Conservation (phyloP, 805 yeast genomes). For the Barnettozyma vustinii region DNA sequence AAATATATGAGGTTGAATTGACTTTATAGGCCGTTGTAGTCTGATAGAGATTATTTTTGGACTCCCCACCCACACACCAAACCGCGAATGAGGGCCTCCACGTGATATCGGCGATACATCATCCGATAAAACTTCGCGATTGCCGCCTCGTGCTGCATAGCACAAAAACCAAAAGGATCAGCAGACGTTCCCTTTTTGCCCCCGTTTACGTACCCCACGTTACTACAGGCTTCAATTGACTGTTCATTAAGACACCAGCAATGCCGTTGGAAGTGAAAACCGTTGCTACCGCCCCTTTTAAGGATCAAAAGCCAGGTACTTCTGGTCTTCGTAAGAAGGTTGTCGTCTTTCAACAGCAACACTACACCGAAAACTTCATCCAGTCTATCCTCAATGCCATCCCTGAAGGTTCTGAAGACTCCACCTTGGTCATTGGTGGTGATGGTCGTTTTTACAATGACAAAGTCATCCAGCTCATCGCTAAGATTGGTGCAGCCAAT, state of each 20-base stretch:
- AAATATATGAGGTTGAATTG: too few species aligned
- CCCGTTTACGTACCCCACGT: background rate
- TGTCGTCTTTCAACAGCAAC: slow-evolving; percentile 64
- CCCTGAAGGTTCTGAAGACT: slow-evolving; percentile 76
- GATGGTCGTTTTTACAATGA: slow-evolving; percentile 93
- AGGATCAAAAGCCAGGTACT: slow-evolving; percentile 96
- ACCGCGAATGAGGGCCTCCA: background rate
- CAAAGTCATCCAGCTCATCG: slow-evolving; percentile 73
- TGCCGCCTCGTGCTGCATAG: background rate
- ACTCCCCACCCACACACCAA: too few species aligned
- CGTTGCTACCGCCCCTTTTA: slow-evolving; percentile 67
- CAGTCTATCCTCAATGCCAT: slow-evolving; percentile 82
- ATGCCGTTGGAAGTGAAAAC: slow-evolving; percentile 15
- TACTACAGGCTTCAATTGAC: too few species aligned
- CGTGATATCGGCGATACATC: background rate
- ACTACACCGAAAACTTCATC: slow-evolving; percentile 91
- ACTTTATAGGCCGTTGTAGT: too few species aligned
- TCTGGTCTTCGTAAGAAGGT: slow-evolving; percentile 95
- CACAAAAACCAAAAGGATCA: background rate
- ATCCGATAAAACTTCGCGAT: background rate
- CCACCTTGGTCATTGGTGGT: slow-evolving; percentile 90
- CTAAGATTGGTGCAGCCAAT: slow-evolving; percentile 83
- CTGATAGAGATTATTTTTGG: too few species aligned
- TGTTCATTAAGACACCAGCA: background rate
- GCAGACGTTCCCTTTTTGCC: background rate